Base-by-base conservation (phyloP, 768 basidiomycete genomes). In the Pulveroboletus sp. region DNA sequence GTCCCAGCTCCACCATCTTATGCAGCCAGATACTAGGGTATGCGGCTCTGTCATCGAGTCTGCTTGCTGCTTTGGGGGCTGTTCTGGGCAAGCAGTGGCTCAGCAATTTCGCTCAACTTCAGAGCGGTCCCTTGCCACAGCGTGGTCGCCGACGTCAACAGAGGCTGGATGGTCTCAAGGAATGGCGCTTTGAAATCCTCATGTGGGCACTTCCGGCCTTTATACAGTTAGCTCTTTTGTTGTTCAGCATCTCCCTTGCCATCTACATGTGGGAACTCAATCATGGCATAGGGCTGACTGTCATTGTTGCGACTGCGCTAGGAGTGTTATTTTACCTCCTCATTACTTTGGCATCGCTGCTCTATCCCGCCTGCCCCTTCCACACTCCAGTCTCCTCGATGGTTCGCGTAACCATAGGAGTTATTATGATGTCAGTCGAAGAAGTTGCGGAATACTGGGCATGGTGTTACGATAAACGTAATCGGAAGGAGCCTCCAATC, bases 1-100 rank as follows among this genome's bases (percentile, higher is more conserved):
- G 61, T 19, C 58, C 60, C 26, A 32, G 51, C 19, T 40, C 42
- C 8, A 47, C 47, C 6, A 27, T 47, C 16, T 41, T 63, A 22
- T 57, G 49, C 26, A 43, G 53, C 22, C 59, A 63, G 32, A 41
- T 43, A 6, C 51, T 62, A 13, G 47, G 59, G 37, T 62, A 62
- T 30, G 51, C 61, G 5, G 60, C 62, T 42, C 27, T 62, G 11
- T 42, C 54, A 13, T 44, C 54, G 6, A 63, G 54, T 32, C 45
- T 62, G 22, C 50, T 62, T n/a, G 58, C 61, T n/a, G 60, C 60
- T 12, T 43, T 63, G 29, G 60, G 61, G 1, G 60, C 60, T 16
- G 46, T 57, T 46, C 39, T 57, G 4, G 55, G 55, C 35, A 57
- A 52, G 30, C 56, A 57, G 36, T 57, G 56, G 56, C 38, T 57